Evolutionary conservation across 2,329 filamentous ascomycete species (phyloP).

Genomic region (Trichoderma brevicompactum): DNA sequence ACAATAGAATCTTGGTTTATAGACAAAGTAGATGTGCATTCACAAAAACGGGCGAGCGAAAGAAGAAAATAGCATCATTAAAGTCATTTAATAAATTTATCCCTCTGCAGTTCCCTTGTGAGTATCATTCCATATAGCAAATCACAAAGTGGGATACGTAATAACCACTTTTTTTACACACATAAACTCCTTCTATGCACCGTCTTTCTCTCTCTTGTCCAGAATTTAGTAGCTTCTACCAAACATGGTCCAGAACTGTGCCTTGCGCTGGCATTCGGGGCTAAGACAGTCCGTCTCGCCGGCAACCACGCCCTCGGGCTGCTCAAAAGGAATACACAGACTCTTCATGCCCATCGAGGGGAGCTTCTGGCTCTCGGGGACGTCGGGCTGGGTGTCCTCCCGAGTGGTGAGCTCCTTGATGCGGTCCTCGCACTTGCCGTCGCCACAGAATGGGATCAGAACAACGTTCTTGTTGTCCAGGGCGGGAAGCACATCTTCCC

Average conservation of each 20-base stretch:
- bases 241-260: conserved; percentile 92
- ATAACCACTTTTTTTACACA: conserved; percentile 3
- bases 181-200: conserved; percentile 20
- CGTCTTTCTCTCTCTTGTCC: background rate
- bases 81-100: conserved; percentile 25
- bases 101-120: conserved; percentile 20
- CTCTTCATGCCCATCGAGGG: conserved; percentile 70
- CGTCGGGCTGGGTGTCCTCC: conserved; percentile 63
- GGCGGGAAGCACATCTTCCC: conserved; percentile 88
- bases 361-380: conserved; percentile 57
- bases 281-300: conserved; percentile 91
- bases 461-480: conserved; percentile 92
- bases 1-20: background rate
- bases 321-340: conserved; percentile 76
- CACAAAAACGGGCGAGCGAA: conserved; percentile 10
- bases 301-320: conserved; percentile 77
- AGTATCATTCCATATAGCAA: conserved; percentile 12
- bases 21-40: background rate
- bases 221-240: conserved; percentile 66
- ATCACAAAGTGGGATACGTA: conserved; percentile 10
- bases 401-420: conserved; percentile 92
- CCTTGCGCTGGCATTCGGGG: conserved; percentile 77
- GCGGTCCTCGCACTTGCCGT: conserved; percentile 82
- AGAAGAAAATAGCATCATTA: conserved; percentile 10
- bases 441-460: conserved; percentile 87